A percentile compares a stretch with the other conserved stretches of the same genome.
These are phyloP conservation scores for Cutaneotrichosporon spelunceum DNA, from an alignment of 1,284 basidiomycete genomes.

Conservation along the genomic window DNA sequence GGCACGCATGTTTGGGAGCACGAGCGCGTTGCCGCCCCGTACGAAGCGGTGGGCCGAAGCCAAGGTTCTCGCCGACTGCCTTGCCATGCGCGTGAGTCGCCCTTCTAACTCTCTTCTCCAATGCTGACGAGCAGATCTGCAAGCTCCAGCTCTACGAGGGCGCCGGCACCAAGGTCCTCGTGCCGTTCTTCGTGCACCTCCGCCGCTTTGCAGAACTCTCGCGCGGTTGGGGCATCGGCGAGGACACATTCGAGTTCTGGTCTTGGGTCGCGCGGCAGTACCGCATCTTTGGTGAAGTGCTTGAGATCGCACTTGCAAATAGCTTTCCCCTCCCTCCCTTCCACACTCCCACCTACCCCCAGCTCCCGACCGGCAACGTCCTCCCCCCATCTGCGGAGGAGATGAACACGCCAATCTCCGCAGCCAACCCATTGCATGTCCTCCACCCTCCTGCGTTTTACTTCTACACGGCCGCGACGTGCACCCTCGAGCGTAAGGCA, in stretches of 20 bases:
- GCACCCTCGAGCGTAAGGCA: constrained; percentile 69
- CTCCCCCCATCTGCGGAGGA: constrained; percentile 34
- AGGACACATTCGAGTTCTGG: constrained; percentile 95
- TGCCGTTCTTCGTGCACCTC: constrained; percentile 78
- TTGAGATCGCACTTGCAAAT: constrained; percentile 71
- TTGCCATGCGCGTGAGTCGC: constrained; percentile 64
- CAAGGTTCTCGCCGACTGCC: constrained; percentile 89
- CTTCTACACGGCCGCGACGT: constrained; percentile 80
- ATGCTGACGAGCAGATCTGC: constrained; percentile 61
- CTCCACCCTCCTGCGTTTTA: constrained; percentile 87
- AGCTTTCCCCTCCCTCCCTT: constrained; percentile 47
- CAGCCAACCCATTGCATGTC: constrained; percentile 53
- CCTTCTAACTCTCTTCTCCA: background rate
- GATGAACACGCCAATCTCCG: constrained; percentile 44
- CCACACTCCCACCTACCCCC: constrained; percentile 13
- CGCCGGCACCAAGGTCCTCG: constrained; percentile 70
- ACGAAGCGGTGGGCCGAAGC: constrained; percentile 98
- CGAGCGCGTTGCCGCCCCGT: constrained; percentile 77
- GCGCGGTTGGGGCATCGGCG: constrained; percentile 93
- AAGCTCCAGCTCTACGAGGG: constrained; percentile 85
- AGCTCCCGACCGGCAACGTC: constrained; percentile 19
- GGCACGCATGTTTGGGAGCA: constrained; percentile 79
- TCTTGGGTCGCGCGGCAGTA: constrained; percentile 94
- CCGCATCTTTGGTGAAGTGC: constrained; percentile 78
- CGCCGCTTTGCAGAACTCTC: constrained; percentile 82